Base-by-base conservation (phyloP, 306 rosid species). In the Rubus parviflorus region DNA sequence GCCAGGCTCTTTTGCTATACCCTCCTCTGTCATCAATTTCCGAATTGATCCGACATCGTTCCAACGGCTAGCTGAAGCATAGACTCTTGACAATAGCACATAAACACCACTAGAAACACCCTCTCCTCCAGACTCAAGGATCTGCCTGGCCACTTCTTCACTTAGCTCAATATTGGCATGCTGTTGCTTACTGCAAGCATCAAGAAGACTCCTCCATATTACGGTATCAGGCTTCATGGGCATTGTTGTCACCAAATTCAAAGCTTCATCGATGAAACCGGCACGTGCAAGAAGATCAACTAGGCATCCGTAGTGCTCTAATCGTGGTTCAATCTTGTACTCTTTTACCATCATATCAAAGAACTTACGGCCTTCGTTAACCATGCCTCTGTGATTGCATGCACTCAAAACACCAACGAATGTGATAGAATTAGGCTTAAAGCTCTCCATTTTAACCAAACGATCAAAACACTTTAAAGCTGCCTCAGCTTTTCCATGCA, bases 261-360 rank as follows among this genome's bases (percentile, higher is more conserved):
- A 48, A 81, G 94, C 97, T 74, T 87, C 91, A 12, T 90, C 77
- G 0, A 89, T 83, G 71, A 73, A 78, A 15, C 96, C 88, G 0
- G 93, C 88, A 77, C 91, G 90, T 75, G 94, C 91, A 6, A 87
- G 85, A 63, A 90, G 96, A 83, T 91, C 96, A 79, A 89, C 88
- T 0, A 94, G 86, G 82, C 98, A 94, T 16, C 98, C 97, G 40
- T 90, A 94, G 72, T 94, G 97, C 88, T 90, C 90, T 65, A 92
- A 57, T 70, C 73, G 37, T 3, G 94, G 93, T 79, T 89, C 88
- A 22, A 89, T 72, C 73, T 85, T 84, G 80, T 84, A 89, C 51
- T 87, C 82, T 0, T 63, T 70, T 45, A 77, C 72, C 98, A 92
- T 94, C 83, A 84, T 54, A 46, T 91, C 79, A 72, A 90, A 90